Percentiles rank a stretch among this genome's conserved stretches.
These are phyloP conservation scores for Komagataella ulmi DNA, from an alignment of 805 yeast species.

Conservation along the genomic window DNA sequence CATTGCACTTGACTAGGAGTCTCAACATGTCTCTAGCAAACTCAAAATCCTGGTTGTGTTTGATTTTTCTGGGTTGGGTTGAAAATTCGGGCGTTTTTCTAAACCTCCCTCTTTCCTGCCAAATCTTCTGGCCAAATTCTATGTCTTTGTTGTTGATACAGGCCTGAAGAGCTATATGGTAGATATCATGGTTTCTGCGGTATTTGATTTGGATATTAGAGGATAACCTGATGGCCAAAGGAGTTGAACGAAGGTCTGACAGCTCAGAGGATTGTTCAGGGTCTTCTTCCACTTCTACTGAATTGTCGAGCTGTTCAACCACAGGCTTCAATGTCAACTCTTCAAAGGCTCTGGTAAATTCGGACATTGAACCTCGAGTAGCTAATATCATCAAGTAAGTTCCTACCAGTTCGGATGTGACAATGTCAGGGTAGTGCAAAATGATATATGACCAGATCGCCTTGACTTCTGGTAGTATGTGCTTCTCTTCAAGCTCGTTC, in stretches of 20 bases:
- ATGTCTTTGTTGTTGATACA: conserved; percentile 42
- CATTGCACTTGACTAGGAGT: conserved; percentile 38
- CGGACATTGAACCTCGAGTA: conserved; percentile 18
- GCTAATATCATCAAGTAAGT: conserved; percentile 37
- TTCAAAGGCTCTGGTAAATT: conserved; percentile 21
- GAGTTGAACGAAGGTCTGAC: not conserved
- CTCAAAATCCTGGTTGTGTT: conserved; percentile 38
- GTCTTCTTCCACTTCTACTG: conserved; percentile 6
- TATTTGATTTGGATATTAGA: conserved; percentile 12
- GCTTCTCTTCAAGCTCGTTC: conserved; percentile 22
- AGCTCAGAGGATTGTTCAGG: conserved; percentile 1
- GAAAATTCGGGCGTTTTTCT: conserved; percentile 43
- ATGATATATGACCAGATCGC: conserved; percentile 59
- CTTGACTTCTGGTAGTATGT: conserved; percentile 57
- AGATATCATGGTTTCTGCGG: conserved; percentile 33
- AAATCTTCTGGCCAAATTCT: conserved; percentile 48
- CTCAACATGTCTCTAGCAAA: conserved; percentile 66
- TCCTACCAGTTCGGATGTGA: conserved; percentile 30
- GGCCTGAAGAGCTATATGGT: conserved; percentile 52
- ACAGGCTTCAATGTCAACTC: conserved; percentile 16
- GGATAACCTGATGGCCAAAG: conserved; percentile 4
- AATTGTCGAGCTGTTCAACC: conserved; percentile 1
- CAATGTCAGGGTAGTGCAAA: conserved; percentile 25
- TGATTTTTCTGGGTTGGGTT: conserved; percentile 17
- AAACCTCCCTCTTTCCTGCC: conserved; percentile 71